Base-by-base conservation (phyloP, 2,329 filamentous ascomycete species). In the Fusarium sp. region DNA sequence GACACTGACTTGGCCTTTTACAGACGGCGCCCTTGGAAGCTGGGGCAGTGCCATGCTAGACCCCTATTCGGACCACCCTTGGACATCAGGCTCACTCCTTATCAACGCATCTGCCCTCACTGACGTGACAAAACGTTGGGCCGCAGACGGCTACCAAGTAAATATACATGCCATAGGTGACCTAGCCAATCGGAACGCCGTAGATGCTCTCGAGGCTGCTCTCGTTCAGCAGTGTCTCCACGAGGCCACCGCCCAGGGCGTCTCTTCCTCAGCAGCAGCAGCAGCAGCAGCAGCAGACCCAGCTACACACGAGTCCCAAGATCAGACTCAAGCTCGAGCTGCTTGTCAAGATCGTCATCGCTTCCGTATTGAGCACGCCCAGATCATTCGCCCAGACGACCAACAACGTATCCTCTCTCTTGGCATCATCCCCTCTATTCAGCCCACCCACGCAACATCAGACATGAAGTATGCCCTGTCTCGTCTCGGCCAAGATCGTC, bases 91-190 rank as follows among this genome's bases (percentile, higher is more conserved):
- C 11, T 88, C 86, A 0, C 83, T 91, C 45, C 80, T 91, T 29
- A 84, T 90, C 49, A 88, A 89, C 69, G 81, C 83, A n/a, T 83
- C 82, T 0, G 80, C 82, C 4, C 77, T 91, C 48, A 80, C 79
- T 1, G 70, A 76, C 6, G 75, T 89, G 9, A 78, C 87, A 3
- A 75, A 74, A 10, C 72, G 82, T 25, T 91, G 88, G 88, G 82
- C 86, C 14, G 73, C 74, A 3, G 79, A 78, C 32, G 86, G 85
- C 11, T 90, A 82, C 66, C 88, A 91, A 70, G 87, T 91, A 52
- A 89, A 88, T 68, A 88, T 91, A 57, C 88, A 91, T 71, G 88
- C 88, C 43, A 91, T 91, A 54, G 88, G 88, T 9, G 88, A 91
- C 71, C 78, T 84, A 5, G 88, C 88, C 14, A 90, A 89, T 70